phyloP scores from a whole-genome alignment of 139 green algal genomes.

The Haematococcus lacustris region DNA sequence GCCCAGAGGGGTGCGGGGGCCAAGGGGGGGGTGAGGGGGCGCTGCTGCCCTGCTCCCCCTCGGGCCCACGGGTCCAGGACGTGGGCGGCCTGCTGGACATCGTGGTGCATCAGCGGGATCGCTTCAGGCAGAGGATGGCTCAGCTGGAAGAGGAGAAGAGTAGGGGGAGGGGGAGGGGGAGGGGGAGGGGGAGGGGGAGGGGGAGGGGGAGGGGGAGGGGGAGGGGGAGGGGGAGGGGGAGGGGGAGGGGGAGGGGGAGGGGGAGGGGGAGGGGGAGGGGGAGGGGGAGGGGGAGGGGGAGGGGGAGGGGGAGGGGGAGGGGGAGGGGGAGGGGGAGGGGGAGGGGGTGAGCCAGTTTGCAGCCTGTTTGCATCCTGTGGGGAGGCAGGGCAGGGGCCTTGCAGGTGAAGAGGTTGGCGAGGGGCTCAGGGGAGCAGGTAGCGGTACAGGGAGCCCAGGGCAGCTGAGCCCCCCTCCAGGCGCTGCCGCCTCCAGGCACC shows the following conservation, averaged over 20 bases:
- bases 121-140: conserved; percentile 29
- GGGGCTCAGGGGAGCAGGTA: too few relatives aligned
- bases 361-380: neutral
- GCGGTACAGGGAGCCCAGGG: neutral
- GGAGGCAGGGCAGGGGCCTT: neutral
- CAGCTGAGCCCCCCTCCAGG: neutral
- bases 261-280: neutral
- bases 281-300: neutral
- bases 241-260: neutral
- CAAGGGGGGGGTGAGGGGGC: too few relatives aligned
- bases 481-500: neutral
- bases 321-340: neutral
- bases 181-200: neutral
- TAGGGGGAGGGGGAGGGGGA: neutral
- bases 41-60: too few relatives aligned
- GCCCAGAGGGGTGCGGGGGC: too few relatives aligned
- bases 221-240: neutral
- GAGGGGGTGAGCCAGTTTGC: neutral
- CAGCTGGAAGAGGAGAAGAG: conserved; percentile 38
- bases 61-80: too few relatives aligned
- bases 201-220: neutral
- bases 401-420: neutral
- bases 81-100: conserved; percentile 37
- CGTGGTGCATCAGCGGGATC: conserved; percentile 38
- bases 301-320: neutral